Conservation (phyloP, 495 filamentous ascomycete genomes). For the Trichoderma orchidacearum region DNA sequence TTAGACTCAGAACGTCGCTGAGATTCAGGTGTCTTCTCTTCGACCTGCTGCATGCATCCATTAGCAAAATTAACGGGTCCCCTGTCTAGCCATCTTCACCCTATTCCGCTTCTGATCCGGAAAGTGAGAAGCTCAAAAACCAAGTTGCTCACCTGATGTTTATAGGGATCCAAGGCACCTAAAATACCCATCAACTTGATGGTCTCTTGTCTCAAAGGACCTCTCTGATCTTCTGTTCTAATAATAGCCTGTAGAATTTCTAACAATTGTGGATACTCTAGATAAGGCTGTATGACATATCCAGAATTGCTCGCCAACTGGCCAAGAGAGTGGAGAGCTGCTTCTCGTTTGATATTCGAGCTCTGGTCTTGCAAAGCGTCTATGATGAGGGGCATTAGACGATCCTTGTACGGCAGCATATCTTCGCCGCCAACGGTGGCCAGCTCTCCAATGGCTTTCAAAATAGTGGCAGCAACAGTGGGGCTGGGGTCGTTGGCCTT, state of each 20-base stretch:
- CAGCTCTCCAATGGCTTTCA: constrained; percentile 85
- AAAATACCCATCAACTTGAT: constrained; percentile 93
- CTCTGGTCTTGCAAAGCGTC: constrained; percentile 85
- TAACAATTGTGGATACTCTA: constrained; percentile 85
- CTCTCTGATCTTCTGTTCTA: constrained; percentile 68
- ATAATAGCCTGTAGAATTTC: constrained; percentile 88
- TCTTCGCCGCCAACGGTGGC: constrained; percentile 84
- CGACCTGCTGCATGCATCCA: constrained; percentile 37
- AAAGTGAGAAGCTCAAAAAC: constrained; percentile 8
- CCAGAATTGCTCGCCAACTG: constrained; percentile 88
- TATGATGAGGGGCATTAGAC: constrained; percentile 90
- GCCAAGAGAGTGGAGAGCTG: constrained; percentile 79
- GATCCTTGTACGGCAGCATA: constrained; percentile 75
- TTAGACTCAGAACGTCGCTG: constrained; percentile 46
- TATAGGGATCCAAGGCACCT: constrained; percentile 93
- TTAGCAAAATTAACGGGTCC: constrained; percentile 31
- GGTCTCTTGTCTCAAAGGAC: constrained; percentile 75
- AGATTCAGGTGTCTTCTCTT: constrained; percentile 48
- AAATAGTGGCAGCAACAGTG: constrained; percentile 80
- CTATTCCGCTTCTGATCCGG: no score
- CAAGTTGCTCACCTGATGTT: constrained; percentile 53
- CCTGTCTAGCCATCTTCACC: no score
- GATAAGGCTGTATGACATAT: constrained; percentile 94
- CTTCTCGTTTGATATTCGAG: constrained; percentile 75
- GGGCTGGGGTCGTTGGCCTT: constrained; percentile 73